Conservation (phyloP, 2,329 filamentous ascomycete species). For the Aspergillus phoenicis region DNA sequence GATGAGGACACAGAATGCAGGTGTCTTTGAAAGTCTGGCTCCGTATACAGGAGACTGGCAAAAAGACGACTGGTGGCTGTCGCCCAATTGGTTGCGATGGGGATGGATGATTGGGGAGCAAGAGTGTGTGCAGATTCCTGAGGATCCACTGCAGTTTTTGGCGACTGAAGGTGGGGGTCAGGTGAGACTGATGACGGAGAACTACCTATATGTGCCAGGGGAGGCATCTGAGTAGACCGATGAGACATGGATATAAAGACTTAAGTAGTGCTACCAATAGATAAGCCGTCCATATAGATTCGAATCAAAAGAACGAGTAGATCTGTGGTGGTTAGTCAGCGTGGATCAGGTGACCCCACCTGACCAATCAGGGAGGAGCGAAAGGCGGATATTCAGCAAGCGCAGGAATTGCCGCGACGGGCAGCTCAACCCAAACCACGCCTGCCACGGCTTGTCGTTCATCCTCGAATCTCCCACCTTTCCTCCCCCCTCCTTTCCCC, state of each 20-base stretch:
- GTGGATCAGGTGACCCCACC: slow-evolving; percentile 31
- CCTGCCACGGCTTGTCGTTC: slow-evolving; percentile 6
- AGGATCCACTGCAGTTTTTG: slow-evolving; percentile 38
- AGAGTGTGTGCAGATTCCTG: slow-evolving; percentile 40
- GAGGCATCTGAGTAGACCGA: slow-evolving; percentile 11
- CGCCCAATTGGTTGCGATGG: slow-evolving; percentile 46
- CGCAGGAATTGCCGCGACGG: slow-evolving; percentile 34
- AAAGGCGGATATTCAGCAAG: slow-evolving; percentile 46
- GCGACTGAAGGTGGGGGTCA: slow-evolving; percentile 17
- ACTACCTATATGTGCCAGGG: slow-evolving; percentile 42
- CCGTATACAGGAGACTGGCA: slow-evolving; percentile 24
- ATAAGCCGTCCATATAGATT: too few relatives aligned
- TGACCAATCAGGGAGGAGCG: slow-evolving; percentile 39
- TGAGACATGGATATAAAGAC: not conserved
- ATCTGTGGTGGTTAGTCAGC: slow-evolving; percentile 1
- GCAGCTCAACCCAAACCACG: slow-evolving; percentile 12
- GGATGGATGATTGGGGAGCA: slow-evolving; percentile 46
- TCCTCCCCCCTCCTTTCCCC: slow-evolving; percentile 28
- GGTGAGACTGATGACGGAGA: slow-evolving; percentile 32
- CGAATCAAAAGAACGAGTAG: too few relatives aligned
- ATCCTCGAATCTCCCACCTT: slow-evolving; percentile 22
- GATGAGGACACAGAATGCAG: slow-evolving; percentile 15
- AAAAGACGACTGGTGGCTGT: slow-evolving; percentile 39
- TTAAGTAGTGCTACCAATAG: not conserved
- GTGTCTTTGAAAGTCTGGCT: slow-evolving; percentile 20